A percentile compares a stretch with the other conserved stretches of the same genome.
These are phyloP conservation scores for Mycena venus DNA, from an alignment of 768 basidiomycete genomes.

Conservation along the genomic window DNA sequence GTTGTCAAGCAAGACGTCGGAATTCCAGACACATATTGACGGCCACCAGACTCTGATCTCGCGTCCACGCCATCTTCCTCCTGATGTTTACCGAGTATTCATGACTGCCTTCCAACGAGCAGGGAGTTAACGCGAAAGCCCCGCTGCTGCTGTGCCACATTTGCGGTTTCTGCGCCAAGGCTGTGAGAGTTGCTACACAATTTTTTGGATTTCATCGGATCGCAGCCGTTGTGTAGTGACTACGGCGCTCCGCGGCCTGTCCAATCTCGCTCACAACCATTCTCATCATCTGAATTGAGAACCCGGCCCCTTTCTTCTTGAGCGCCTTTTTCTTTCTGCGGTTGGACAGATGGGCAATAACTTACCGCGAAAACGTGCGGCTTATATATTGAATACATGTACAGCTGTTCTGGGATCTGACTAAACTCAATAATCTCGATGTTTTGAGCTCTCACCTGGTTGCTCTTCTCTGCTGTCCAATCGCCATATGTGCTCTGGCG, in stretches of 20 bases:
- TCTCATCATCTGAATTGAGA: no score
- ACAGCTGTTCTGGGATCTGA: no score
- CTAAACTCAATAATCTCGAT: no score
- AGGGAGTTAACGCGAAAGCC: conserved; percentile 1
- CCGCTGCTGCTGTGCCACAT: conserved; percentile 13
- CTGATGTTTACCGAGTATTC: background rate
- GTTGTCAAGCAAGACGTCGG: background rate
- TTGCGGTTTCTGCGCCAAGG: background rate
- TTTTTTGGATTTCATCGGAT: background rate
- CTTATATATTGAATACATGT: no score
- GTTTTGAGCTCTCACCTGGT: no score
- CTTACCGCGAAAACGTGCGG: no score
- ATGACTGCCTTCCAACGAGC: conserved; percentile 4
- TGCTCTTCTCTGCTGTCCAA: no score
- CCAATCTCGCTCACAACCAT: background rate
- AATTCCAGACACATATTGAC: background rate
- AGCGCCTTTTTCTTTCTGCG: no score
- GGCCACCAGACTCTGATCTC: background rate
- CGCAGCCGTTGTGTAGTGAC: background rate
- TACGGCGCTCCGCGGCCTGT: background rate
- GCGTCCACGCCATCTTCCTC: background rate
- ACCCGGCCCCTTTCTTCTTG: no score
- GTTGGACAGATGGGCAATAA: no score
- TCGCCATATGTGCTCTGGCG: no score
- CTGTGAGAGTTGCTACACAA: background rate